Evolutionary conservation across 352 stramenopile species (phyloP).

Genomic region (Plasmopara halstedii): DNA sequence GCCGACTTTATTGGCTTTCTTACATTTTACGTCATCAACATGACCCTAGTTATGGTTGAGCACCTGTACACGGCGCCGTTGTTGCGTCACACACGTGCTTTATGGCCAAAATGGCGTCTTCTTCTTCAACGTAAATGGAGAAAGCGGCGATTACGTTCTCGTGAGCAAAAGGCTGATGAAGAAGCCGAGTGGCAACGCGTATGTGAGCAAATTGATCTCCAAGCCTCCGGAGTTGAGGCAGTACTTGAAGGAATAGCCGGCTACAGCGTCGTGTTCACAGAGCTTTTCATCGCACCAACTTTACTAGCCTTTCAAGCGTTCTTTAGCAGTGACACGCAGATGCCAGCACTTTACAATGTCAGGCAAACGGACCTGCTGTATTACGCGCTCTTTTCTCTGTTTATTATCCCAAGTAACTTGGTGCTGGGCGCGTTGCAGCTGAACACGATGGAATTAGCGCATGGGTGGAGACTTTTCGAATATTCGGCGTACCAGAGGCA

Average conservation of each 20-base stretch:
- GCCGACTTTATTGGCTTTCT: constrained; percentile 94
- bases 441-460: constrained; percentile 93
- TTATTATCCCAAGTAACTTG: constrained; percentile 93
- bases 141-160: constrained; percentile 67
- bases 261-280: constrained; percentile 88
- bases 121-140: constrained; percentile 70
- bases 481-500: constrained; percentile 96
- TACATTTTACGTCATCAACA: constrained; percentile 91
- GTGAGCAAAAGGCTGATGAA: constrained; percentile 89
- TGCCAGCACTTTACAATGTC: constrained; percentile 91
- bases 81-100: constrained; percentile 57
- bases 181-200: constrained; percentile 89
- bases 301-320: constrained; percentile 86
- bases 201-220: constrained; percentile 92
- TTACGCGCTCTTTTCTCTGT: constrained; percentile 92
- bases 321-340: constrained; percentile 85
- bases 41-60: constrained; percentile 89
- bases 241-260: constrained; percentile 86
- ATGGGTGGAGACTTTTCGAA: constrained; percentile 97
- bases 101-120: constrained; percentile 91
- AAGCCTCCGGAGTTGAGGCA: constrained; percentile 90
- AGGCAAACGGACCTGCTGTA: constrained; percentile 91
- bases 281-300: constrained; percentile 81
- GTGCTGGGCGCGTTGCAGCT: constrained; percentile 93
- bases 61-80: constrained; percentile 91